These are phyloP conservation scores for Daldinia childiae DNA, from an alignment of 495 filamentous ascomycete species.

Conservation along the genomic window DNA sequence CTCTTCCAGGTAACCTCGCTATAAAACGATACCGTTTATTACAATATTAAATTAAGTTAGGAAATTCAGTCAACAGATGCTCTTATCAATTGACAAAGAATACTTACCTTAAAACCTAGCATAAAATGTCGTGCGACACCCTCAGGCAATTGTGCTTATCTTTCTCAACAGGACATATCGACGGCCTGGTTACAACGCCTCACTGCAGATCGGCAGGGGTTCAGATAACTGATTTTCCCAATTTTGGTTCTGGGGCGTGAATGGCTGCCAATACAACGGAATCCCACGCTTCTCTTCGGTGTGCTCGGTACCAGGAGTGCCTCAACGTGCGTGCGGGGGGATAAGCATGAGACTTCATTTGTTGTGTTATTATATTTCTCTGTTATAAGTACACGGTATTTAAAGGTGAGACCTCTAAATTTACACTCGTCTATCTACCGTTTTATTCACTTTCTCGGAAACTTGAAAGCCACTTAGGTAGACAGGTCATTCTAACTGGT, in stretches of 20 bases:
- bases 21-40: conserved; percentile 1
- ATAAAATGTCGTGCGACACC: neutral
- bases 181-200: conserved; percentile 10
- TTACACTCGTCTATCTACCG: neutral
- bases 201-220: conserved; percentile 39
- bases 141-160: conserved; percentile 24
- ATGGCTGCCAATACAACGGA: conserved; percentile 19
- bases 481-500: neutral
- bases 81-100: neutral
- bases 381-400: neutral
- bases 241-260: conserved; percentile 17
- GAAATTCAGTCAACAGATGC: neutral
- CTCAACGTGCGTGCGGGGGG: conserved; percentile 11
- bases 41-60: neutral
- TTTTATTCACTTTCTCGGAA: neutral
- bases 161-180: conserved; percentile 27
- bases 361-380: too few species aligned
- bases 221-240: conserved; percentile 21
- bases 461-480: neutral
- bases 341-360: conserved; percentile 13
- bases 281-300: conserved; percentile 21
- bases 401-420: neutral
- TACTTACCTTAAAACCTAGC: too few species aligned
- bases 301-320: conserved; percentile 14
- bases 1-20: neutral